These are phyloP conservation scores for Cercophora sp. DNA, from an alignment of 495 filamentous ascomycete species.

Conservation along the genomic window DNA sequence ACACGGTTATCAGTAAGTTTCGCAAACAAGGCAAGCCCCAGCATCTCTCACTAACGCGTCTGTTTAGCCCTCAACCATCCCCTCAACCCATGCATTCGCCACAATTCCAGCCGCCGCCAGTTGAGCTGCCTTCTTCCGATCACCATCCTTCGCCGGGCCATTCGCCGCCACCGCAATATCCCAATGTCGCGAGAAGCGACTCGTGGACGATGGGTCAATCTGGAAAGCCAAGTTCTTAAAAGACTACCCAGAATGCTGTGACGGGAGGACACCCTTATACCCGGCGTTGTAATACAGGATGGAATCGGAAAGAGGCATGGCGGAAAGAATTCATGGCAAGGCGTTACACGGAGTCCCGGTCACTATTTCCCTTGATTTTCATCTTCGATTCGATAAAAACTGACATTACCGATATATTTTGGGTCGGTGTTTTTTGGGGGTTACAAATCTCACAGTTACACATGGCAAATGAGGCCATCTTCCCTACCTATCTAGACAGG, in stretches of 20 bases:
- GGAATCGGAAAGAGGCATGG: background rate
- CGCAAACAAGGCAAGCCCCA: too few relatives aligned
- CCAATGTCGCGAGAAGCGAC: background rate
- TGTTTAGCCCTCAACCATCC: background rate
- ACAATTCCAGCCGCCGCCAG: background rate
- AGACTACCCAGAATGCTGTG: too few relatives aligned
- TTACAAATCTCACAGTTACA: too few relatives aligned
- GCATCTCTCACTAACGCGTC: too few relatives aligned
- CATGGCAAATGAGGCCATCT: too few relatives aligned
- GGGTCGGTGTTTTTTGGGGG: too few relatives aligned
- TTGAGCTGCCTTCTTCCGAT: background rate
- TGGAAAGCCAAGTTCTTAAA: too few relatives aligned
- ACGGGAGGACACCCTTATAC: too few relatives aligned
- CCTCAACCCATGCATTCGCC: constrained; percentile 6
- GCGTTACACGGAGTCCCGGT: constrained; percentile 3
- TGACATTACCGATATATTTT: background rate
- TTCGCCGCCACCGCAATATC: constrained; percentile 21
- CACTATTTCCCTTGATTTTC: too few relatives aligned
- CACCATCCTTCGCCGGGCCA: background rate
- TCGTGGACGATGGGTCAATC: constrained; percentile 11
- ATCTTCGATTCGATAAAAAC: background rate
- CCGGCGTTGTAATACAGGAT: background rate
- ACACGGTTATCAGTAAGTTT: constrained; percentile 8
- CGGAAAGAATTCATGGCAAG: constrained; percentile 2
- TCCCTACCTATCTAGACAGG: too few relatives aligned